Evolutionary conservation across 2,329 filamentous ascomycete species (phyloP).

Genomic region (Pyricularia pennisetigena): DNA sequence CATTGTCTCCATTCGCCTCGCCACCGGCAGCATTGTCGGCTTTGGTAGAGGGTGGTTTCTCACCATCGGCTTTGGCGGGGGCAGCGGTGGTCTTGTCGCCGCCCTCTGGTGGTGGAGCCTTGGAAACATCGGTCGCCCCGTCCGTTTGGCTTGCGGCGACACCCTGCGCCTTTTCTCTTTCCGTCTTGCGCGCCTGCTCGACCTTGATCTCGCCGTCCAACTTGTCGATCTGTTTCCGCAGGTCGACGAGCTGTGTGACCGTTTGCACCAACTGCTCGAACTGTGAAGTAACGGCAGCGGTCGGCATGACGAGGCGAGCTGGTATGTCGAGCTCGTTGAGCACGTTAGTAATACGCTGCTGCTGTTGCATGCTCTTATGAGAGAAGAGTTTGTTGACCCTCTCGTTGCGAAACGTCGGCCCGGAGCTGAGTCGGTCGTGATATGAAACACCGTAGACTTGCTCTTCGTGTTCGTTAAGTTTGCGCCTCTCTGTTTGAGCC

Average conservation of each 20-base stretch:
- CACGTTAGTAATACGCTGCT: slow-evolving; percentile 62
- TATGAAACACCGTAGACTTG: slow-evolving; percentile 73
- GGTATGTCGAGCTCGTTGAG: slow-evolving; percentile 65
- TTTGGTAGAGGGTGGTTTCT: background rate
- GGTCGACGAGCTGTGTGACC: slow-evolving; percentile 60
- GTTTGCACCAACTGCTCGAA: slow-evolving; percentile 63
- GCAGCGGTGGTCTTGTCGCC: background rate
- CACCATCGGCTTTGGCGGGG: background rate
- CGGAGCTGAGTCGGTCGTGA: slow-evolving; percentile 75
- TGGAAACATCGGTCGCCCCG: slow-evolving; percentile 9
- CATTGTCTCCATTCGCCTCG: slow-evolving; percentile 8
- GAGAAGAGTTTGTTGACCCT: slow-evolving; percentile 69
- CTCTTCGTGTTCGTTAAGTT: slow-evolving; percentile 68
- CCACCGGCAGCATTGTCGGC: slow-evolving; percentile 4
- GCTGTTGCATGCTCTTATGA: slow-evolving; percentile 67
- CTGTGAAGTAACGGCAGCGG: slow-evolving; percentile 56
- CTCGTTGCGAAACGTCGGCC: slow-evolving; percentile 84
- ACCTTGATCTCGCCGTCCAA: slow-evolving; percentile 60
- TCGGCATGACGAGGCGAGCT: slow-evolving; percentile 62
- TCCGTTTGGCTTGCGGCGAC: slow-evolving; percentile 8
- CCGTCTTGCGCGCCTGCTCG: slow-evolving; percentile 45
- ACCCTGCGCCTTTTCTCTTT: slow-evolving; percentile 32
- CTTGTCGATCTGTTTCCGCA: slow-evolving; percentile 67
- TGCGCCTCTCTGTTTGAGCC: slow-evolving; percentile 47
- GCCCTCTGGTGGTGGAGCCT: slow-evolving; percentile 1